Evolutionary conservation across 176 grass and related monocot species (phyloP), one percentile per base, ranked within the genome.

Genomic region (Poa pratensis): DNA sequence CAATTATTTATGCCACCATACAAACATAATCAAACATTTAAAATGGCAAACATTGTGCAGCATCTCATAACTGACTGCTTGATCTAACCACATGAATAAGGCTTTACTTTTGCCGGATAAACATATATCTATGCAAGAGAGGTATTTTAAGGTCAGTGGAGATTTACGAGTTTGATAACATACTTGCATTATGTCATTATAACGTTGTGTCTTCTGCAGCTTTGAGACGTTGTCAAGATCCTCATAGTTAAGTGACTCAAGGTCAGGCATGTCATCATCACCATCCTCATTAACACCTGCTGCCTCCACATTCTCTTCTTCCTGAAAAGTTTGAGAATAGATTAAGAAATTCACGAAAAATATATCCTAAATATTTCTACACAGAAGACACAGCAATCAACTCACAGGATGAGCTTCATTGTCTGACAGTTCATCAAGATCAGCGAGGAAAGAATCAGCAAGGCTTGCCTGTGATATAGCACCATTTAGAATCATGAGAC

Each of bases 361-460:
- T 27, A 65, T 42, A 28, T 22, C 19, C 11, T 4, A 49, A 20
- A 57, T 57, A 16, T 45, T 23, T 52, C 12, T 43, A 2, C 32
- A 32, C 45, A 42, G 15, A 0, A 72, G 49, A 85, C 59, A 79
- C 43, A 61, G 18, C 71, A 75, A 78, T 50, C 23, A 90, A 95
- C 95, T 98, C 88, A 95, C 95, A 73, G 86, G 85, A 62, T 88
- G 86, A 9, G 81, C 85, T 87, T 97, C 92, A 88, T 93, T 90
- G 78, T 97, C 90, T 27, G 95, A 97, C 53, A 97, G 81, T 71
- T 97, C 92, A 49, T 97, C 92, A 30, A 97, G 90, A 93, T 97
- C 92, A 0, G 95, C 95, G 58, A 97, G 83, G 86, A 97, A 97
- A 63, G 95, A 97, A 95, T 95, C 95, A 59, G 92, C 93, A 87